These are phyloP conservation scores for Verticillium nubilum DNA, from an alignment of 2,329 filamentous ascomycete species.

Conservation along the genomic window DNA sequence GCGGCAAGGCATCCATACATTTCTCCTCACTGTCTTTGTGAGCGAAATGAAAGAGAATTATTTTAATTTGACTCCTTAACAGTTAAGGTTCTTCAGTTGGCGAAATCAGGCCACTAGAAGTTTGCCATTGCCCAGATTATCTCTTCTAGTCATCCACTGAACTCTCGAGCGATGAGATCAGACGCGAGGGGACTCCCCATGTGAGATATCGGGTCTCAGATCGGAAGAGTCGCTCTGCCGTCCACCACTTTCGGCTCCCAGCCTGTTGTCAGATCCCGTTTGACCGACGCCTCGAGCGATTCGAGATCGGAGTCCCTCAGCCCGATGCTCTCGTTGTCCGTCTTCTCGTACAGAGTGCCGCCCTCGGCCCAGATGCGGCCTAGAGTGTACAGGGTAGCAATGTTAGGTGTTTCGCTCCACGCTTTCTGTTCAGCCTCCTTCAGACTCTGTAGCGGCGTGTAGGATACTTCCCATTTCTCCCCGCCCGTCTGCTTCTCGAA, in stretches of 20 bases:
- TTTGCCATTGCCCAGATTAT: no score
- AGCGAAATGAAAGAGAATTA: no score
- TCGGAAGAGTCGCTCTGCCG: no score
- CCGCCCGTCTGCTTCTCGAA: constrained; percentile 59
- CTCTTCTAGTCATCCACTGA: no score
- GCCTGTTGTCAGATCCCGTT: constrained; percentile 1
- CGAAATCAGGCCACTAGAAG: no score
- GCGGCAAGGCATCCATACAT: no score
- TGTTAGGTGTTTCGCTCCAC: constrained; percentile 44
- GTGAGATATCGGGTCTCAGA: no score
- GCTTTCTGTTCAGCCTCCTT: constrained; percentile 51
- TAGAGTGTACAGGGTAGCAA: constrained; percentile 53
- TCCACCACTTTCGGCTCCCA: neutral
- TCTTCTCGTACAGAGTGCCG: constrained; percentile 63
- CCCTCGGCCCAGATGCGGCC: constrained; percentile 69
- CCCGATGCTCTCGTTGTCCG: constrained; percentile 58
- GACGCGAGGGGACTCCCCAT: no score
- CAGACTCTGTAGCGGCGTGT: constrained; percentile 48
- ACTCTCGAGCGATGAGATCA: no score
- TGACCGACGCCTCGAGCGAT: constrained; percentile 32
- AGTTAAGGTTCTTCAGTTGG: no score
- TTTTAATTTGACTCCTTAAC: no score
- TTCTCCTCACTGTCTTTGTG: no score
- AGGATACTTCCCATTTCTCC: constrained; percentile 46
- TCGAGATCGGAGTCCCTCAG: constrained; percentile 43